Percentiles rank a stretch among this genome's conserved stretches.
phyloP scores from a whole-genome alignment of 768 basidiomycete species.

The Lepiota brunneoincarnata region DNA sequence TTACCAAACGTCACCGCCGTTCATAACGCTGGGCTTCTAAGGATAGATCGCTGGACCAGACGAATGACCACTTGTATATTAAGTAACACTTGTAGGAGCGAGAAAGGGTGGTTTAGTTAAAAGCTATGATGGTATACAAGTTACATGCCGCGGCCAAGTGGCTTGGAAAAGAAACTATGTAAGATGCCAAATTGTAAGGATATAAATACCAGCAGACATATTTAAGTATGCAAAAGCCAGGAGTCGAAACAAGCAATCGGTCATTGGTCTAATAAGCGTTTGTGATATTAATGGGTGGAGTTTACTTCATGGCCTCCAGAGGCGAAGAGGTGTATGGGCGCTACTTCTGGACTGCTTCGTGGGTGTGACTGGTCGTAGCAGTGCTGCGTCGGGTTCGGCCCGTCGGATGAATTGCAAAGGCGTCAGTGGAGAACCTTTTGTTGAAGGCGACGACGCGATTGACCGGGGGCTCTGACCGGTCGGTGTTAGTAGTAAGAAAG shows the following conservation, averaged over 20 bases:
- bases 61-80: slow-evolving; percentile 3
- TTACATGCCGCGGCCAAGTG: background rate
- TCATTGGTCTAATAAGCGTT: no score
- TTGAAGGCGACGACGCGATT: slow-evolving; percentile 41
- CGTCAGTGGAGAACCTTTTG: slow-evolving; percentile 70
- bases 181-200: no score
- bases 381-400: slow-evolving; percentile 56
- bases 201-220: no score
- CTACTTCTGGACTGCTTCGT: slow-evolving; percentile 44
- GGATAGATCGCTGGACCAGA: background rate
- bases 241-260: background rate
- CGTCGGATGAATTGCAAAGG: slow-evolving; percentile 84
- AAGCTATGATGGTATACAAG: slow-evolving; percentile 9
- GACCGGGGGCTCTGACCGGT: slow-evolving; percentile 50
- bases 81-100: background rate
- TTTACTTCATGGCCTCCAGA: slow-evolving; percentile 60
- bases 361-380: slow-evolving; percentile 62
- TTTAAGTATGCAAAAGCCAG: no score
- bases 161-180: no score
- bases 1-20: slow-evolving; percentile 20
- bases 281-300: no score
- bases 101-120: slow-evolving; percentile 2
- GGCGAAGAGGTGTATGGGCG: slow-evolving; percentile 46
- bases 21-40: background rate
- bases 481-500: slow-evolving; percentile 64